These are phyloP conservation scores for Pichia sp. DNA, from an alignment of 1,139 yeast genomes.

Conservation along the genomic window DNA sequence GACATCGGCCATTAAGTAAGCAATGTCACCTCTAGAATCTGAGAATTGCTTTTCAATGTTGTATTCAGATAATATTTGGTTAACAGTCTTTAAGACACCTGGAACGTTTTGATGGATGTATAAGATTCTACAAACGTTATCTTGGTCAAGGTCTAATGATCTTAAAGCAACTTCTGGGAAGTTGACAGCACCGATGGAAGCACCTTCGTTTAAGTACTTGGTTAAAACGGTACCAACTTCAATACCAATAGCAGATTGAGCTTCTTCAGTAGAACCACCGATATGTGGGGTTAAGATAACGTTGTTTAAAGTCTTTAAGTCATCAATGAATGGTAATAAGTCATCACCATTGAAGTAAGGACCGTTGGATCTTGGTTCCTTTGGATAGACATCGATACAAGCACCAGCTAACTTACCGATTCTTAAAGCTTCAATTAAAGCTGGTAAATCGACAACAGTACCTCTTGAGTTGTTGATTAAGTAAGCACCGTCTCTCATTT, in stretches of 20 bases:
- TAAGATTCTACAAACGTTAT: conserved; percentile 86
- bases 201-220: conserved; percentile 95
- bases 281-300: conserved; percentile 95
- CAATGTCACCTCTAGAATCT: conserved; percentile 94
- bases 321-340: conserved; percentile 82
- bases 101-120: conserved; percentile 98
- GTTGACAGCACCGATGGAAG: conserved; percentile 94
- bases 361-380: conserved; percentile 98
- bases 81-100: conserved; percentile 97
- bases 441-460: conserved; percentile 95
- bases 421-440: conserved; percentile 87
- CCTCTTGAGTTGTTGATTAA: conserved; percentile 97
- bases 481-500: conserved; percentile 96
- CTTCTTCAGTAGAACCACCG: conserved; percentile 99
- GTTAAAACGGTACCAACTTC: conserved; percentile 88
- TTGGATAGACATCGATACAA: conserved; percentile 94
- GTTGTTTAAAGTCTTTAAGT: conserved; percentile 79
- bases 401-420: conserved; percentile 97
- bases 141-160: conserved; percentile 85
- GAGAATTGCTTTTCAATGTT: conserved; percentile 98
- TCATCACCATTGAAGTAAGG: conserved; percentile 63
- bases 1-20: conserved; percentile 97
- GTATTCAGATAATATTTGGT: conserved; percentile 91
- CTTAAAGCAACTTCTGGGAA: conserved; percentile 98
- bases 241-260: conserved; percentile 95